phyloP scores from a whole-genome alignment of 129 eudicot species.

The Pseudognaphalium luteoalbum region DNA sequence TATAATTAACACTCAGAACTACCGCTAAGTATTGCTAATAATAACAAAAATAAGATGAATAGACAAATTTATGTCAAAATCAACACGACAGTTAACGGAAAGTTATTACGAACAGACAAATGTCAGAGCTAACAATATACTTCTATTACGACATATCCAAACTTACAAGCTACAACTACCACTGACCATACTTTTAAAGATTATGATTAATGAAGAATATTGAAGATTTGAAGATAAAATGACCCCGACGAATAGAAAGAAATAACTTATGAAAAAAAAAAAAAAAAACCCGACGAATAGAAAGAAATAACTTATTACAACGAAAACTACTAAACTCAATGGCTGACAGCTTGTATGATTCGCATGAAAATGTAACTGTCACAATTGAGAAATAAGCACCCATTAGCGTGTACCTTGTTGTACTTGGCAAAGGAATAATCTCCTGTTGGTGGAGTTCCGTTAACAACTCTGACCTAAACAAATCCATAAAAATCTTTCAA shows the following conservation, averaged over 20 bases:
- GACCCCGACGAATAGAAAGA: not conserved
- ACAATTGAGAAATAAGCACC: conserved; percentile 8
- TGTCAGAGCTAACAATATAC: not conserved
- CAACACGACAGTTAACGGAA: too few species aligned
- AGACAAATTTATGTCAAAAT: too few species aligned
- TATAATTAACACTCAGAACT: not conserved
- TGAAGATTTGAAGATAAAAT: conserved; percentile 9
- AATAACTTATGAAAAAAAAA: not conserved
- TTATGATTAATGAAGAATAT: not conserved
- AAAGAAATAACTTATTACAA: not conserved
- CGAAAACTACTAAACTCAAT: not conserved
- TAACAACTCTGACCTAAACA: conserved; percentile 91
- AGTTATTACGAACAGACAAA: too few species aligned
- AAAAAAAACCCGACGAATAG: conserved; percentile 5
- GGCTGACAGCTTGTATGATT: not conserved
- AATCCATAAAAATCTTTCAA: not conserved
- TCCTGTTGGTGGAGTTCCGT: conserved; percentile 92
- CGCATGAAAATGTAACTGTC: not conserved
- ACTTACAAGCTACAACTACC: not conserved
- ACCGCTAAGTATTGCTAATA: too few species aligned
- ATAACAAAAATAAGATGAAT: too few species aligned
- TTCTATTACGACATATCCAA: not conserved
- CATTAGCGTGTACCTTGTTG: conserved; percentile 60
- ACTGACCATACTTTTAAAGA: not conserved
- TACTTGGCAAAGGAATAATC: conserved; percentile 94